Evolutionary conservation across 1,139 yeast genomes (phyloP), one percentile per base, ranked within the genome.

Genomic region (Blastobotrys capitulatus): DNA sequence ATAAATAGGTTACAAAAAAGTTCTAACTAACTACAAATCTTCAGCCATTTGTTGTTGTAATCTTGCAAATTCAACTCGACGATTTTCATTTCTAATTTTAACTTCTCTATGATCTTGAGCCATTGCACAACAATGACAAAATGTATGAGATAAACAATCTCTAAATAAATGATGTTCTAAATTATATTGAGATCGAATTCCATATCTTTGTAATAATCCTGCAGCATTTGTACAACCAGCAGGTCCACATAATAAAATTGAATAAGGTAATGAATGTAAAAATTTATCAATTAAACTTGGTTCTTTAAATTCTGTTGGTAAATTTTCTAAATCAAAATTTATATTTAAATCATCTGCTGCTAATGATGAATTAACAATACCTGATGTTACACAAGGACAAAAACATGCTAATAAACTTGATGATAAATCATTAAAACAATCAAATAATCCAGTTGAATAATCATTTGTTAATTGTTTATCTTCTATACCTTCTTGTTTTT

Each of bases 91-190:
- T 48, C 58, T 43, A 34, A 51, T 48, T 6, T 49, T 39, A 40
- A 55, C 54, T 41, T 55, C 58, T 15, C 58, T 49, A 32, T 54
- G 58, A 36, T 55, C 58, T 47, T 55, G 58, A 36, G 56, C 55
- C 48, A 55, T 45, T 20, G 58, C 58, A 37, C 57, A 54, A 36
- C 46, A 25, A 18, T 47, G 52, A 48, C 57, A 55, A 39, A 42
- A 52, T 12, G 49, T 19, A 32, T 54, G 54, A 2, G 57, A 22
- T 7, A 42, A 16, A 22, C 40, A 37, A 35, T 55, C 58, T 36
- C 49, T 46, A 8, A 22, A 41, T 26, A 26, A 25, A 25, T 44
- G 37, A 13, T 18, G 25, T 38, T 51, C 49, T 46, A 55, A 29
- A 27, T 48, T 49, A 42, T 55, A 55, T 42, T 50, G 46, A 42